Evolutionary conservation across 2,329 filamentous ascomycete species (phyloP).

Genomic region (Paracoccidioides lutzii): DNA sequence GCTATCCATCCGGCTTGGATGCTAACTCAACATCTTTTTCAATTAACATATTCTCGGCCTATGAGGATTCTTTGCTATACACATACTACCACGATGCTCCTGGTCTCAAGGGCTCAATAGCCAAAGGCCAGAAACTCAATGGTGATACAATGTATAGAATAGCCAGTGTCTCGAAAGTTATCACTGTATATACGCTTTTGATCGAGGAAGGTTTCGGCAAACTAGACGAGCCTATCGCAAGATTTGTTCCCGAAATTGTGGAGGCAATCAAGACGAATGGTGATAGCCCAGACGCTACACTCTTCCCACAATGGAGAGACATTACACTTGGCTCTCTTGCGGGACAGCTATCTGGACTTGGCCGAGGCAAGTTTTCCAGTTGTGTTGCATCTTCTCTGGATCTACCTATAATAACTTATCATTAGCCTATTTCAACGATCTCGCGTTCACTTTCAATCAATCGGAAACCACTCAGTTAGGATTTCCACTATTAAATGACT

Average conservation of each 20-base stretch:
- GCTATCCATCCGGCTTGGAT: background rate
- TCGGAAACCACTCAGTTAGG: background rate
- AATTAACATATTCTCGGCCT: constrained; percentile 5
- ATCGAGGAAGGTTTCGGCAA: constrained; percentile 28
- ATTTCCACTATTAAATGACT: background rate
- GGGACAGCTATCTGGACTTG: constrained; percentile 7
- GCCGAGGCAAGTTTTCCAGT: background rate
- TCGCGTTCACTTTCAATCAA: background rate
- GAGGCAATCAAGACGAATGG: constrained; percentile 1
- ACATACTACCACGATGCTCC: constrained; percentile 5
- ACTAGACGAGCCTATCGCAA: constrained; percentile 32
- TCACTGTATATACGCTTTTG: constrained; percentile 33
- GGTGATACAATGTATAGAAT: constrained; percentile 29
- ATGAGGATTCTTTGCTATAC: constrained; percentile 9
- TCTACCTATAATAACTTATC: background rate
- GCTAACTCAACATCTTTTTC: constrained; percentile 11
- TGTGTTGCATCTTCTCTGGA: background rate
- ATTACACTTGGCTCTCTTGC: constrained; percentile 9
- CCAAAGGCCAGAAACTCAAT: constrained; percentile 12
- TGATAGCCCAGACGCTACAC: background rate
- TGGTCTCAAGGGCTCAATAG: constrained; percentile 13
- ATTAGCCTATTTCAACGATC: background rate
- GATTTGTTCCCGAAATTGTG: constrained; percentile 32
- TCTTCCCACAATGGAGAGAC: constrained; percentile 5
- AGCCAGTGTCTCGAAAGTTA: constrained; percentile 35